Conservation (phyloP, 73 alveolate species). For the Tetrahymena malaccensis region DNA sequence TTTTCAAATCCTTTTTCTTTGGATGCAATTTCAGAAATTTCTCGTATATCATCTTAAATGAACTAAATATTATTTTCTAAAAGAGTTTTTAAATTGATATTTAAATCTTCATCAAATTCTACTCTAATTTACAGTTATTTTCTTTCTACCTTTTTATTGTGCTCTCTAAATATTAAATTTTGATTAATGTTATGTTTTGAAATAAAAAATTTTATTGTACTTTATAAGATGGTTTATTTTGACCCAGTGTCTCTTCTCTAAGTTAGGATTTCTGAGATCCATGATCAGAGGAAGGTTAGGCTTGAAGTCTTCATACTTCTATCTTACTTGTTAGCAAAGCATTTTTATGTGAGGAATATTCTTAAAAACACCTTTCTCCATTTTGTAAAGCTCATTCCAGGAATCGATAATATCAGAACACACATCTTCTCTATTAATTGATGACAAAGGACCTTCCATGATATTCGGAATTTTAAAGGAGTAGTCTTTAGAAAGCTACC, state of each 20-base stretch:
- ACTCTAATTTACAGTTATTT: neutral
- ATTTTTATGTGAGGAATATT: constrained; percentile 41
- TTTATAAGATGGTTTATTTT: neutral
- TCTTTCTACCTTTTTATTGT: neutral
- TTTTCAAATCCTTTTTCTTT: constrained; percentile 85
- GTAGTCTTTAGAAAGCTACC: constrained; percentile 45
- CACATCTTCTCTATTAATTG: constrained; percentile 44
- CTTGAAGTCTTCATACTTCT: constrained; percentile 54
- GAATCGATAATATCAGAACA: constrained; percentile 52
- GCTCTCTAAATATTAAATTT: neutral
- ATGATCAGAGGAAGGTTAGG: constrained; percentile 67
- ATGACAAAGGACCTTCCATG: constrained; percentile 38
- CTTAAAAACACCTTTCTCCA: constrained; percentile 59
- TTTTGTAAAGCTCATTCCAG: constrained; percentile 48
- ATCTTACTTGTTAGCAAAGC: constrained; percentile 31
- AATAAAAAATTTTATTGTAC: neutral
- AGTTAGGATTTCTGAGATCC: constrained; percentile 59
- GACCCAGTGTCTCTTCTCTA: constrained; percentile 70
- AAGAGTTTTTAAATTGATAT: neutral
- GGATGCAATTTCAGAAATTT: constrained; percentile 79
- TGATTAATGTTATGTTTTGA: too few relatives aligned
- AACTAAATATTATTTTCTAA: neutral
- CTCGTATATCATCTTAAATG: constrained; percentile 69
- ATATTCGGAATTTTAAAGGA: constrained; percentile 30
- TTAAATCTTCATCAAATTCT: neutral